phyloP scores from a whole-genome alignment of 345 rosid species.

The Salix dunnii region DNA sequence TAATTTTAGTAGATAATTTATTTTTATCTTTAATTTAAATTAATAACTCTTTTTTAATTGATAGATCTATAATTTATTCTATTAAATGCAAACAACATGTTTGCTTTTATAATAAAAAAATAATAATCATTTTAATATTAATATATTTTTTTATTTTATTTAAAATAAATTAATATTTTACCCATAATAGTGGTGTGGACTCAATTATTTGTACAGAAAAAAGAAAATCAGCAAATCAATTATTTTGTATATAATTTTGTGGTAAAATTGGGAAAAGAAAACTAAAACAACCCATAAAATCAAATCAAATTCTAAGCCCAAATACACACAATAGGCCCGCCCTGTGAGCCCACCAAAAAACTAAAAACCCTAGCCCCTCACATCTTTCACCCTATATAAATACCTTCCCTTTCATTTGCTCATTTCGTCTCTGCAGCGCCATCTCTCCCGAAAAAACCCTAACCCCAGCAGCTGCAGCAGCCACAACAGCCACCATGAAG shows the following conservation, averaged over 20 bases:
- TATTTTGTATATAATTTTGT: neutral
- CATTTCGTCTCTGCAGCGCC: neutral
- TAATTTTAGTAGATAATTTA: too few relatives aligned
- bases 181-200: neutral
- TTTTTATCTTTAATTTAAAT: too few relatives aligned
- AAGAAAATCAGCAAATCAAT: too few relatives aligned
- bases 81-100: too few relatives aligned
- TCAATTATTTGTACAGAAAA: neutral
- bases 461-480: neutral
- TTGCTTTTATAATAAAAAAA: too few relatives aligned
- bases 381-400: neutral
- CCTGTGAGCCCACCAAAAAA: neutral
- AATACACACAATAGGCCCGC: neutral
- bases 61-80: too few relatives aligned
- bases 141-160: too few relatives aligned
- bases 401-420: neutral
- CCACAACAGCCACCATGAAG: slow-evolving; percentile 42
- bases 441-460: neutral
- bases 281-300: neutral
- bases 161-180: too few relatives aligned
- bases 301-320: neutral
- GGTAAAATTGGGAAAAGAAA: neutral
- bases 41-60: too few relatives aligned
- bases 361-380: neutral
- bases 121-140: too few relatives aligned